Evolutionary conservation across 805 yeast species (phyloP).

Genomic region (Nakazawaea ernobii): DNA sequence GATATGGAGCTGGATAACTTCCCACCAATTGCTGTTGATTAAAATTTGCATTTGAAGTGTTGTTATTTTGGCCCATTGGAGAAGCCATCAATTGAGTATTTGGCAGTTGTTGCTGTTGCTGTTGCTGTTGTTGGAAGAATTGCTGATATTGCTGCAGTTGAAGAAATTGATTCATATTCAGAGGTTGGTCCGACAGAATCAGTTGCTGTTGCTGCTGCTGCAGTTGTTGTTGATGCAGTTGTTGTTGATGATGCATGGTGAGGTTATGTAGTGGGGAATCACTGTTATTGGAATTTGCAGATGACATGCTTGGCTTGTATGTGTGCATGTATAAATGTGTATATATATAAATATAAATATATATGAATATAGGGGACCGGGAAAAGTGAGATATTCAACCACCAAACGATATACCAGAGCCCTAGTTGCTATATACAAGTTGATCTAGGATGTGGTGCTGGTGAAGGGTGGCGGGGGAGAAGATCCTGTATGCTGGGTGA

Average conservation of each 20-base stretch:
- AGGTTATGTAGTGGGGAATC: not conserved
- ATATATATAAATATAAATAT: too few species aligned
- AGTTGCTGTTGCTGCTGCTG: slow-evolving; percentile 6
- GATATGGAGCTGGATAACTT: not conserved
- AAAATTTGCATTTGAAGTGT: not conserved
- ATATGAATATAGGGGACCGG: too few species aligned
- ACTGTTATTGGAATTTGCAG: not conserved
- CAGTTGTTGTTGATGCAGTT: not conserved
- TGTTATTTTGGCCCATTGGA: slow-evolving; percentile 1
- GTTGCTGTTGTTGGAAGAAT: not conserved
- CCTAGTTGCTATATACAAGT: too few species aligned
- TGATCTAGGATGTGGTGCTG: too few species aligned
- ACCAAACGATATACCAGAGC: too few species aligned
- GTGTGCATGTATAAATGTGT: too few species aligned
- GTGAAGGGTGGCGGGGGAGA: too few species aligned
- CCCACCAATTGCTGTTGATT: not conserved
- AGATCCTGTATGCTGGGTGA: too few species aligned
- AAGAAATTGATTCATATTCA: not conserved
- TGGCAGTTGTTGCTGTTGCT: slow-evolving; percentile 3
- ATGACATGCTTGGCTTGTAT: slow-evolving; percentile 2
- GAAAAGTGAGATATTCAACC: too few species aligned
- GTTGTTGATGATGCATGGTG: not conserved
- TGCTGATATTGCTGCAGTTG: not conserved
- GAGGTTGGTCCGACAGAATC: not conserved
- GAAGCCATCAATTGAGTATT: slow-evolving; percentile 7